These are phyloP conservation scores for Quercus phellos DNA, from an alignment of 331 rosid species.

Conservation along the genomic window DNA sequence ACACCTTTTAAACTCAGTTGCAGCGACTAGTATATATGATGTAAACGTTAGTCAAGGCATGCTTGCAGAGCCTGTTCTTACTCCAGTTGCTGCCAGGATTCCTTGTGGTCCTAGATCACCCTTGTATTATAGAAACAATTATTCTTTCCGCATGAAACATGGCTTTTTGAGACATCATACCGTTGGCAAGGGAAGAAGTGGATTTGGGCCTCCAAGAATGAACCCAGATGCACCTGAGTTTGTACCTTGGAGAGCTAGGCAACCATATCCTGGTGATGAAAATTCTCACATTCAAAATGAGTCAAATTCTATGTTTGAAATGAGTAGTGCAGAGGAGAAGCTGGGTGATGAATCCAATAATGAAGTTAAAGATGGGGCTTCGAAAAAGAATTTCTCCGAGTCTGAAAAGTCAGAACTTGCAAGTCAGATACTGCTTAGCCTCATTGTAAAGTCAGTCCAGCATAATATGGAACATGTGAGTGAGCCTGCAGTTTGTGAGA, in stretches of 20 bases:
- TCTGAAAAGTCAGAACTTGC: constrained; percentile 80
- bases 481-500: constrained; percentile 32
- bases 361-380: constrained; percentile 17
- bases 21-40: constrained; percentile 58
- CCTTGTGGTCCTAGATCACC: constrained; percentile 93
- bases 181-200: constrained; percentile 44
- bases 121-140: constrained; percentile 61
- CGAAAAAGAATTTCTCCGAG: constrained; percentile 45
- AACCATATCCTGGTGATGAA: constrained; percentile 34
- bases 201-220: constrained; percentile 61
- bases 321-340: constrained; percentile 26
- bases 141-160: constrained; percentile 64
- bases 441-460: constrained; percentile 76
- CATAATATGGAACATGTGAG: constrained; percentile 44
- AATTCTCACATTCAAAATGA: constrained; percentile 20
- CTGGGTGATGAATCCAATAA: constrained; percentile 9
- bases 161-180: constrained; percentile 39
- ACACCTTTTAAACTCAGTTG: constrained; percentile 41
- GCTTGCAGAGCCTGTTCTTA: constrained; percentile 56
- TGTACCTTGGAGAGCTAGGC: constrained; percentile 66
- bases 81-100: constrained; percentile 71
- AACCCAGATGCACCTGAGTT: constrained; percentile 95
- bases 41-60: constrained; percentile 57
- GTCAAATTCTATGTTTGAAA: constrained; percentile 23
- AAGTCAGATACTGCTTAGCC: constrained; percentile 84